These are phyloP conservation scores for Plasmodium reichenowi DNA, from an alignment of 169 alveolate species.

Conservation along the genomic window DNA sequence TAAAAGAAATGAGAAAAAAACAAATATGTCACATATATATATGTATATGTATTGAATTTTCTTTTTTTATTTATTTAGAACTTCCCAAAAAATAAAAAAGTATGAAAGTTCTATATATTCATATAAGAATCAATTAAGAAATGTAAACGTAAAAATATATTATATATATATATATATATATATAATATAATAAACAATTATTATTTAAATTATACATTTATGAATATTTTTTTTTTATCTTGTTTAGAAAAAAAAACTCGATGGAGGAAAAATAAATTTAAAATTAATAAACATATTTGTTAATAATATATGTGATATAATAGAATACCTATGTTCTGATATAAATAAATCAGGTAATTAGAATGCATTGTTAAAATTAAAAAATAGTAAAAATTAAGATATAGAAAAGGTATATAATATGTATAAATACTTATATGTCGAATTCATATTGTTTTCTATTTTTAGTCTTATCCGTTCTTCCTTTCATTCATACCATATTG, in stretches of 20 bases:
- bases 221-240: background rate
- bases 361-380: slow-evolving; percentile 5
- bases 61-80: slow-evolving; percentile 20
- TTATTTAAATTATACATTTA: slow-evolving; percentile 15
- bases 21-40: background rate
- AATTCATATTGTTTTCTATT: slow-evolving; percentile 5
- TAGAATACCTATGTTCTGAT: slow-evolving; percentile 44
- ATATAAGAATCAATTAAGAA: slow-evolving; percentile 60
- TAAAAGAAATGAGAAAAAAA: slow-evolving; percentile 10
- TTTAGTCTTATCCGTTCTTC: slow-evolving; percentile 63
- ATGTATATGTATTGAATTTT: background rate
- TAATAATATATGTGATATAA: slow-evolving; percentile 61
- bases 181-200: background rate
- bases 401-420: slow-evolving; percentile 7
- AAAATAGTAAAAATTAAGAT: background rate
- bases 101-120: slow-evolving; percentile 54
- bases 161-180: too few relatives aligned
- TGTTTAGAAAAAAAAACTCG: background rate
- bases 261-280: slow-evolving; percentile 27
- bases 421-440: background rate
- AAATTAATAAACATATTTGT: slow-evolving; percentile 53
- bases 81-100: slow-evolving; percentile 36
- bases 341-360: slow-evolving; percentile 39
- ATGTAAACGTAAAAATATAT: slow-evolving; percentile 45
- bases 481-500: slow-evolving; percentile 64